Conservation (phyloP, 768 basidiomycete species). For the Tylopilus sp. region DNA sequence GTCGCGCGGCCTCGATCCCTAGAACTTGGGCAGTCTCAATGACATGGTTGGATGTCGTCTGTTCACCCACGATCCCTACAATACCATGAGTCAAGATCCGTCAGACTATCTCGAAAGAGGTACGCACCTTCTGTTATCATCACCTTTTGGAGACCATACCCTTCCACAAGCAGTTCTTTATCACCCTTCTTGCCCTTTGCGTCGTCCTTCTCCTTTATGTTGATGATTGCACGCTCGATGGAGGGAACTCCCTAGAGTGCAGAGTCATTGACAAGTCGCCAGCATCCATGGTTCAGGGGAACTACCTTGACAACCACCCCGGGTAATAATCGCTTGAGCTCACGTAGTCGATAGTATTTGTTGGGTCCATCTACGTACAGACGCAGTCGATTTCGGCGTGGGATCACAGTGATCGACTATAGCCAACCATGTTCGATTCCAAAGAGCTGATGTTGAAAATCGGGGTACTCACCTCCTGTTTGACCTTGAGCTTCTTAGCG, state of each 20-base stretch:
- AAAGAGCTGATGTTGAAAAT: background rate
- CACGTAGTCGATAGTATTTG: conserved; percentile 81
- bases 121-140: conserved; percentile 91
- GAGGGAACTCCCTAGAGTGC: conserved; percentile 69
- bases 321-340: conserved; percentile 78
- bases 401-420: conserved; percentile 76
- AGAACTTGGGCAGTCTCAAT: conserved; percentile 93
- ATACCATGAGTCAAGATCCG: background rate
- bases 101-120: background rate
- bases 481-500: conserved; percentile 89
- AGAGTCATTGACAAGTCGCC: background rate
- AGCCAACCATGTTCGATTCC: background rate
- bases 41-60: conserved; percentile 94
- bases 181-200: conserved; percentile 77
- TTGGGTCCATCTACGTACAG: conserved; percentile 77
- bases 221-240: conserved; percentile 92
- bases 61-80: conserved; percentile 84
- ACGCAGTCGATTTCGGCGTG: conserved; percentile 68
- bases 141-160: conserved; percentile 93
- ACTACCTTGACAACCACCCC: conserved; percentile 87
- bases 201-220: conserved; percentile 88
- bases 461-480: conserved; percentile 60
- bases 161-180: conserved; percentile 93
- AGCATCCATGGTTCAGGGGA: background rate
- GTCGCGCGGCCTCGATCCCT: conserved; percentile 96